A percentile compares a stretch with the other conserved stretches of the same genome.
Conservation (phyloP, 805 yeast genomes). For the Myxozyma sirexii region DNA sequence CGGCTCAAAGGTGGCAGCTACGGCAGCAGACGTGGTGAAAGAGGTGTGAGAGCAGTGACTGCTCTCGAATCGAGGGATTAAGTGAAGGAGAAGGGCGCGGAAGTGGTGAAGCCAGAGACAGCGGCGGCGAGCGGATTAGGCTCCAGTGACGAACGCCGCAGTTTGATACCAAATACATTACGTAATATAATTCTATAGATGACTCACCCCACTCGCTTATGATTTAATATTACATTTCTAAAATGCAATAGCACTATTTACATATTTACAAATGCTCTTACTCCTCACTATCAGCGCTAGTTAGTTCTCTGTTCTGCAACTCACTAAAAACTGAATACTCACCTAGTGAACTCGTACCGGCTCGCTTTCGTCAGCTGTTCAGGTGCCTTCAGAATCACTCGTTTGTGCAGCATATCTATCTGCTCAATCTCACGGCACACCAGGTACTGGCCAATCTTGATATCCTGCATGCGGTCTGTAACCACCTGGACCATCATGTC, state of each 20-base stretch:
- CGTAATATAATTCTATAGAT: neutral
- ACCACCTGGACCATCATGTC: slow-evolving; percentile 10
- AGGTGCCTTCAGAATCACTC: slow-evolving; percentile 12
- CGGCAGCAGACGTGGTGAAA: slow-evolving; percentile 11
- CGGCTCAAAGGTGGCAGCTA: slow-evolving; percentile 2
- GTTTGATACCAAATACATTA: neutral
- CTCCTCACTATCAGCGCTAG: neutral
- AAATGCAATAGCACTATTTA: neutral
- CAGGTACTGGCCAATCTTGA: slow-evolving; percentile 22
- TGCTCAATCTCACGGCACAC: slow-evolving; percentile 34
- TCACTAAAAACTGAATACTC: neutral
- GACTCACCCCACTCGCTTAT: neutral
- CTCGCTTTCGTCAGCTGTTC: neutral
- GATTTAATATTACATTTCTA: neutral
- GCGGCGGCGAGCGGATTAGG: neutral
- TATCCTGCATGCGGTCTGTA: neutral
- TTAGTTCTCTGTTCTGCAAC: neutral
- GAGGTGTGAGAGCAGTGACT: neutral
- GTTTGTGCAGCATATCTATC: neutral
- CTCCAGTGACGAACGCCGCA: slow-evolving; percentile 5
- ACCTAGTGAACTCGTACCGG: slow-evolving; percentile 2
- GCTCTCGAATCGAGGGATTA: neutral
- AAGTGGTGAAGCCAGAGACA: too few relatives aligned
- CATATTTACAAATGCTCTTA: neutral
- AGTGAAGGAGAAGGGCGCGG: too few relatives aligned